Conservation (phyloP, 805 yeast species). For the Yamadazyma laniorum region DNA sequence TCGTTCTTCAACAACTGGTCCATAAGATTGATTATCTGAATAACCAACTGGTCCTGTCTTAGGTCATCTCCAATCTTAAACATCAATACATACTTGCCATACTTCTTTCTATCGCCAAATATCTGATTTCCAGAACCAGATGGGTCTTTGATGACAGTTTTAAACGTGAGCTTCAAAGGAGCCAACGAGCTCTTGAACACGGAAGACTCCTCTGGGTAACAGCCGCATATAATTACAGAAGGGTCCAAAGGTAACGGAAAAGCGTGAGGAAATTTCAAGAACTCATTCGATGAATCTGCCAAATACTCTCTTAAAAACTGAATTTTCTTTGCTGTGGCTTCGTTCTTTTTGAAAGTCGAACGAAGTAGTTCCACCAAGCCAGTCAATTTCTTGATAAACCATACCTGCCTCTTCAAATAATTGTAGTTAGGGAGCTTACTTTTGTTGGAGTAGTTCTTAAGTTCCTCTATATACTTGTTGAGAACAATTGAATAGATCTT, state of each 20-base stretch:
- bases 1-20: constrained; percentile 84
- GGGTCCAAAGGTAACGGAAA: constrained; percentile 85
- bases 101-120: constrained; percentile 31
- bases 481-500: constrained; percentile 34
- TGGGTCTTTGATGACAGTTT: constrained; percentile 40
- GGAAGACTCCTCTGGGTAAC: constrained; percentile 71
- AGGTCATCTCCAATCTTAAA: constrained; percentile 95
- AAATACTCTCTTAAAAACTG: constrained; percentile 63
- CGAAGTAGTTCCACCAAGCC: constrained; percentile 65
- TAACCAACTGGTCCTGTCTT: constrained; percentile 95
- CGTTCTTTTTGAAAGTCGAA: constrained; percentile 51
- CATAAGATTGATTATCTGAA: constrained; percentile 88
- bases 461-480: constrained; percentile 41
- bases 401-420: constrained; percentile 58
- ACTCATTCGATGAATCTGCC: constrained; percentile 44
- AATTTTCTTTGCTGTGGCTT: constrained; percentile 72
- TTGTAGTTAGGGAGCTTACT: constrained; percentile 34
- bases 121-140: constrained; percentile 20
- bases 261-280: constrained; percentile 44
- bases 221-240: constrained; percentile 65
- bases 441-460: constrained; percentile 26
- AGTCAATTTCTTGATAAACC: constrained; percentile 64
- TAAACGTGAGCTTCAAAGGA: constrained; percentile 81
- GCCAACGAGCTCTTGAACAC: constrained; percentile 91
- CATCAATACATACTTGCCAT: constrained; percentile 71